Percentiles rank a stretch among this genome's conserved stretches.
Evolutionary conservation across 768 basidiomycete species (phyloP).

Genomic region (Nidularia sp.): DNA sequence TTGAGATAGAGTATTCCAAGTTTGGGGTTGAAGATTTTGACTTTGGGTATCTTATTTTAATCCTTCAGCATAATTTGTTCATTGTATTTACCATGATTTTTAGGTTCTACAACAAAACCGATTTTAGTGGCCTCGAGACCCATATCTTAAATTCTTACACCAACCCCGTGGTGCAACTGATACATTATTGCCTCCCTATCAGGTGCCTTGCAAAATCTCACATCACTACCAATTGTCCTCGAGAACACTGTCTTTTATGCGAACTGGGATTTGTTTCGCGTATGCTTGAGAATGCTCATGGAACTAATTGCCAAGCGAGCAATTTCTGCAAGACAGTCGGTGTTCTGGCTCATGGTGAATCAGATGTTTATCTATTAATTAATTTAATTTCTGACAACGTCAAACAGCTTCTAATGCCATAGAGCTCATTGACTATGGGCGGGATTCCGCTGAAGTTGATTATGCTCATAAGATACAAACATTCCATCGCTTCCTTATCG

Average conservation of each 20-base stretch:
- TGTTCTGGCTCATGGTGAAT: slow-evolving; percentile 76
- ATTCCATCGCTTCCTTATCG: slow-evolving; percentile 92
- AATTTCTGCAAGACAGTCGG: slow-evolving; percentile 96
- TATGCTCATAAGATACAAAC: slow-evolving; percentile 90
- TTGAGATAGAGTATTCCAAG: slow-evolving; percentile 97
- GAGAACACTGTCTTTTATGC: slow-evolving; percentile 92
- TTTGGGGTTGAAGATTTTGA: slow-evolving; percentile 99
- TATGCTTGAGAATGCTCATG: slow-evolving; percentile 94
- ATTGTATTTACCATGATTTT: slow-evolving; percentile 1
- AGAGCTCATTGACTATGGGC: slow-evolving; percentile 85
- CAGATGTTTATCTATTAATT: neutral
- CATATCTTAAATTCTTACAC: slow-evolving; percentile 98
- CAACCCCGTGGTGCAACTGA: slow-evolving; percentile 84
- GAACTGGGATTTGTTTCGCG: slow-evolving; percentile 92
- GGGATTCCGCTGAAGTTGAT: slow-evolving; percentile 67
- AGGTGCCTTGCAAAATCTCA: slow-evolving; percentile 85
- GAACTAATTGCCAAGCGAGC: slow-evolving; percentile 92
- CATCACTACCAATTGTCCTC: slow-evolving; percentile 80
- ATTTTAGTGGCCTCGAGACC: slow-evolving; percentile 90
- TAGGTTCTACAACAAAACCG: slow-evolving; percentile 92
- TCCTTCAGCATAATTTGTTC: neutral
- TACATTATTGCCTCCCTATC: slow-evolving; percentile 81
- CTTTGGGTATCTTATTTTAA: slow-evolving; percentile 65
- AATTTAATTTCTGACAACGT: neutral
- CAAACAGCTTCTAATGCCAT: slow-evolving; percentile 66